Evolutionary conservation across 495 filamentous ascomycete genomes (phyloP), one percentile per base, ranked within the genome.

Genomic region (Podospora pseudopauciseta): DNA sequence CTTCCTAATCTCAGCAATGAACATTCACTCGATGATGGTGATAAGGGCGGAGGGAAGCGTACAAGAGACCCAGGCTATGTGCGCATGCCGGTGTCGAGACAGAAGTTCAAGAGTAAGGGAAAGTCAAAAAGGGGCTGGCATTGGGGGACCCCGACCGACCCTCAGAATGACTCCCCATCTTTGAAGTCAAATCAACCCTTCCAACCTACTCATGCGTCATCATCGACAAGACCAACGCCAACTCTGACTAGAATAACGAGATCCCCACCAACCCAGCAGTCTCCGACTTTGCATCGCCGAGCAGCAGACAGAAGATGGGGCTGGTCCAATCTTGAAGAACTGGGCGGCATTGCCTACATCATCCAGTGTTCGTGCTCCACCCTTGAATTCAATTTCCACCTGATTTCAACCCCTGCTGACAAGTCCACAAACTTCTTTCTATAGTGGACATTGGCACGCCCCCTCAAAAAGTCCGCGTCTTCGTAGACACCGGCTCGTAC

Each of bases 401-500:
- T 23, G 23, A 23, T 23, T 5, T 39, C 5, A 11, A 5, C 23
- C 7, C 27, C 60, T 18, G 1, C 16, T 11, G 34, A 39, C 34
- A 39, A 39, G 34, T 5, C 5, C 5, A 49, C 39, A 49, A 49
- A 49, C 30, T 49, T 13, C 30, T 20, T 32, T 9, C 26, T 44
- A 4, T 2, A 82, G 80, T 82, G 63, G 75, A 78, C 19, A 77
- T 84, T 61, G 82, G 82, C 16, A 81, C 79, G 0, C 81, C 81
- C 5, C 72, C 76, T 4, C 82, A 84, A 67, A 72, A 63, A 16
- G 70, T 84, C 55, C 78, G 75, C 19, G 75, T 82, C 6, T 79
- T 80, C 27, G 72, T 84, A 63, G 82, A 84, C 57, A 84, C 82
- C 11, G 82, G 82, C 2, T 83, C 81, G 4, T 83, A 79, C 65